Conservation (phyloP, 2,329 filamentous ascomycete species). For the Penicillium verrucosum region DNA sequence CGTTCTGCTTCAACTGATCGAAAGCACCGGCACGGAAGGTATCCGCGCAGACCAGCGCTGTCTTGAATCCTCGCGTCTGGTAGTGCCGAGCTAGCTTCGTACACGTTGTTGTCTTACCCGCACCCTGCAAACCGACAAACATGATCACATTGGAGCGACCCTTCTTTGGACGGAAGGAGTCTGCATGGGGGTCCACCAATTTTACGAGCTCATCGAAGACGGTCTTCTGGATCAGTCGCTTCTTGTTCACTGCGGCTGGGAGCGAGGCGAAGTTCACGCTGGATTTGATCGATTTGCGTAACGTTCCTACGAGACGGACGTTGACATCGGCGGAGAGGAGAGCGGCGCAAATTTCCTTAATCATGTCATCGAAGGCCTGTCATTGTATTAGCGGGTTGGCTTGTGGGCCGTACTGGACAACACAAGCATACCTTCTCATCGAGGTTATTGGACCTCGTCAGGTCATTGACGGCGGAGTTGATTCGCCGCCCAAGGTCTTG, state of each 20-base stretch:
- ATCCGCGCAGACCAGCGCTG: slow-evolving; percentile 93
- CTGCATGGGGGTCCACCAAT: slow-evolving; percentile 91
- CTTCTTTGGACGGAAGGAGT: slow-evolving; percentile 96
- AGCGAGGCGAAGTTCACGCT: slow-evolving; percentile 94
- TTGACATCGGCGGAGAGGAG: slow-evolving; percentile 97
- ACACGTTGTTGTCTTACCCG: slow-evolving; percentile 96
- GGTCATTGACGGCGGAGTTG: slow-evolving; percentile 90
- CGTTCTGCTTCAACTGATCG: slow-evolving; percentile 97
- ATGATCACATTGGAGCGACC: slow-evolving; percentile 96
- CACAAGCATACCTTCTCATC: slow-evolving; percentile 75
- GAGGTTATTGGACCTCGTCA: slow-evolving; percentile 86
- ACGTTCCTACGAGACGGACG: slow-evolving; percentile 82
- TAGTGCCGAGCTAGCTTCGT: slow-evolving; percentile 96
- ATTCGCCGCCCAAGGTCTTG: slow-evolving; percentile 98
- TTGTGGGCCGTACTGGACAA: slow-evolving; percentile 2
- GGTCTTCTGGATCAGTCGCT: slow-evolving; percentile 93
- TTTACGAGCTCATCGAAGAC: slow-evolving; percentile 96
- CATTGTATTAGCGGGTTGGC: slow-evolving; percentile 8
- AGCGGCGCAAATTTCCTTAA: slow-evolving; percentile 96
- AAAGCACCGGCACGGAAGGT: slow-evolving; percentile 98
- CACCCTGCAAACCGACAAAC: slow-evolving; percentile 97
- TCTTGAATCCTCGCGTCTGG: slow-evolving; percentile 85
- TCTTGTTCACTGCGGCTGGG: slow-evolving; percentile 91
- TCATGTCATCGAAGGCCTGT: slow-evolving; percentile 92
- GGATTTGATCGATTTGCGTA: slow-evolving; percentile 88